A percentile compares a stretch with the other conserved stretches of the same genome.
phyloP scores from a whole-genome alignment of 768 basidiomycete genomes.

The Leccinellum luteum region DNA sequence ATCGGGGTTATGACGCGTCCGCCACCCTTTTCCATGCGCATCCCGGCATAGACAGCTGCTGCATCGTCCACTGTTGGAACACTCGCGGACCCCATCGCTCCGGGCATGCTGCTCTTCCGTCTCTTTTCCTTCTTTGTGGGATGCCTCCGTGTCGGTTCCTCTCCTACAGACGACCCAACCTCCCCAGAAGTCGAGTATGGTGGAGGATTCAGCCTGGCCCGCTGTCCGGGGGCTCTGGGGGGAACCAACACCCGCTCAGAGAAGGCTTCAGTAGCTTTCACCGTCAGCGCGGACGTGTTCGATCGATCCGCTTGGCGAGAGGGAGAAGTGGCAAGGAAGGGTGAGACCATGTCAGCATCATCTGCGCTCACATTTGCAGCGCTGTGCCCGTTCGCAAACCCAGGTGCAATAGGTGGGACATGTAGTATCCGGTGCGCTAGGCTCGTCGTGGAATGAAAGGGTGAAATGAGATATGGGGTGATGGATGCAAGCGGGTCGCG shows the following conservation, averaged over 20 bases:
- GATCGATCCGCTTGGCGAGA: slow-evolving; percentile 1
- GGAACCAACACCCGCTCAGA: slow-evolving; percentile 2
- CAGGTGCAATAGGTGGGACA: not conserved
- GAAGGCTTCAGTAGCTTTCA: slow-evolving; percentile 5
- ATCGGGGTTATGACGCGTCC: not conserved
- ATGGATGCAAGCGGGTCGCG: not conserved
- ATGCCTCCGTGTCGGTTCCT: not conserved
- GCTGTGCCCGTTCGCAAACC: not conserved
- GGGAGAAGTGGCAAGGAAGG: slow-evolving; percentile 17
- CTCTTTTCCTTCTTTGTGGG: slow-evolving; percentile 4
- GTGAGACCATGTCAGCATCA: slow-evolving; percentile 20
- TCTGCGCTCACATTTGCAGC: slow-evolving; percentile 9
- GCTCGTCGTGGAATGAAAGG: slow-evolving; percentile 12
- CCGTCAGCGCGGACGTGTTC: not conserved
- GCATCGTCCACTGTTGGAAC: slow-evolving; percentile 1
- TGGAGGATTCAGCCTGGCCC: slow-evolving; percentile 28
- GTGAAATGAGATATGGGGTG: slow-evolving; percentile 3
- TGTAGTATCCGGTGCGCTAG: not conserved
- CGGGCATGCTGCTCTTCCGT: slow-evolving; percentile 6
- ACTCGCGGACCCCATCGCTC: slow-evolving; percentile 3
- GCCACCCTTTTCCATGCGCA: not conserved
- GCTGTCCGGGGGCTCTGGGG: not conserved
- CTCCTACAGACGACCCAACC: not conserved
- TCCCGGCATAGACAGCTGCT: not conserved
- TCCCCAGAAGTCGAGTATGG: slow-evolving; percentile 17